Evolutionary conservation across 2,329 filamentous ascomycete species (phyloP), one percentile per base, ranked within the genome.

Genomic region (Penicillium sp.): DNA sequence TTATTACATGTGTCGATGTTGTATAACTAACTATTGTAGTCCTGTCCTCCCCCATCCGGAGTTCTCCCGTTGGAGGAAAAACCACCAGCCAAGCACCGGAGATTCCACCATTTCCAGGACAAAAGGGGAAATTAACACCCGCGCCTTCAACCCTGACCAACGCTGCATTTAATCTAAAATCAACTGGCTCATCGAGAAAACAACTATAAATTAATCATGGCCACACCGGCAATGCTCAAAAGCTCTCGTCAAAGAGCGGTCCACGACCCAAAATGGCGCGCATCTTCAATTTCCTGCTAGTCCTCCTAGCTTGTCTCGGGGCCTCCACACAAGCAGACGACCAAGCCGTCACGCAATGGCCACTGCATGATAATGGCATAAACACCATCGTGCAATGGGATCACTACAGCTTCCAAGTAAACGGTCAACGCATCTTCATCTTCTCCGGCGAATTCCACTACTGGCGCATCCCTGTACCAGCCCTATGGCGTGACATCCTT

Each of bases 381-480:
- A 82, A 76, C 54, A 64, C 65, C 23, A 62, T 64, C 3, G 81
- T 84, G 1, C 73, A 81, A 68, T 83, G 81, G 82, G 81, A 84
- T 59, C 77, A 81, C 55, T 82, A 81, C 67, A 83, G 80, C 67
- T 80, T 83, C 64, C 76, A 79, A 31, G 69, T 84, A 53, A 78
- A 83, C 51, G 79, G 78, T 29, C 75, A 83, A 62, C 72, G 81
- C 21, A 67, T 83, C 6, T 83, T 82, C 61, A 71, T 84, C 43
- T 83, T 81, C 65, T 78, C 78, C 15, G 82, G 82, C 40, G 82
- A 84, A 64, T 78, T 84, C 23, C 81, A 84, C 62, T 84, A 83
- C 66, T 81, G 76, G 75, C 74, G 80, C 5, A 75, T 81, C 8
- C 80, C 81, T 0, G 79, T 82, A 0, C 80, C 80, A 1, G 78